Base-by-base conservation (phyloP, 495 filamentous ascomycete genomes). In the Astrothelium subdiscretum region DNA sequence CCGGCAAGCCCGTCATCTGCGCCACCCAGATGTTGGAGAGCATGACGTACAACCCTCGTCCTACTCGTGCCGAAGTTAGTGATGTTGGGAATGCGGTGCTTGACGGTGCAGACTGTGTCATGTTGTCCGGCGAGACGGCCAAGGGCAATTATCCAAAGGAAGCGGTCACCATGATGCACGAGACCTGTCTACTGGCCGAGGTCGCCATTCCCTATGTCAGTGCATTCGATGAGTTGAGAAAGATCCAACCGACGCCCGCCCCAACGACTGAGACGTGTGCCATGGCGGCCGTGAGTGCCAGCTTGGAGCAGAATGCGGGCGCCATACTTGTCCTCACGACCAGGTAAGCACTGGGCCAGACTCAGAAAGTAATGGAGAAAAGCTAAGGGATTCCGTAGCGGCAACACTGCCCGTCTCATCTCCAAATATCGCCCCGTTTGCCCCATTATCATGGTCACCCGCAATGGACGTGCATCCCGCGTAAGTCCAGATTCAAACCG, bases 41-140 rank as follows among this genome's bases (percentile, higher is more conserved):
- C 68, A 98, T 98, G 94, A 97, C 95, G 76, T 94, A 96, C 81
- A 98, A 98, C 79, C 94, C 94, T 65, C 90, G 94, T 61, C 94
- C 94, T 38, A 98, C 94, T 57, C 88, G 94, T 76, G 94, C 92
- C 61, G 94, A 98, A 80, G 95, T 98, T 71, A 95, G 89, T 67
- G 94, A 98, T 74, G 94, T 98, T 65, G 94, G 92, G 69, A 98
- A 98, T 74, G 94, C 94, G 62, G 92, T 98, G 61, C 86, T 96
- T 38, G 94, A 98, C 69, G 94, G 94, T 71, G 91, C 92, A 43
- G 94, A 98, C 80, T 98, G 94, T 80, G 94, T 98, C 76, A 98
- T 98, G 94, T 82, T 98, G 79, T 96, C 92, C 57, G 94, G 94
- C 64, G 94, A 98, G 82, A 98, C 94, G 32, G 95, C 94, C 74